A percentile compares a stretch with the other conserved stretches of the same genome.
phyloP scores from a whole-genome alignment of 192 early-diverging fungal genomes.

The Coemansia reversa region DNA sequence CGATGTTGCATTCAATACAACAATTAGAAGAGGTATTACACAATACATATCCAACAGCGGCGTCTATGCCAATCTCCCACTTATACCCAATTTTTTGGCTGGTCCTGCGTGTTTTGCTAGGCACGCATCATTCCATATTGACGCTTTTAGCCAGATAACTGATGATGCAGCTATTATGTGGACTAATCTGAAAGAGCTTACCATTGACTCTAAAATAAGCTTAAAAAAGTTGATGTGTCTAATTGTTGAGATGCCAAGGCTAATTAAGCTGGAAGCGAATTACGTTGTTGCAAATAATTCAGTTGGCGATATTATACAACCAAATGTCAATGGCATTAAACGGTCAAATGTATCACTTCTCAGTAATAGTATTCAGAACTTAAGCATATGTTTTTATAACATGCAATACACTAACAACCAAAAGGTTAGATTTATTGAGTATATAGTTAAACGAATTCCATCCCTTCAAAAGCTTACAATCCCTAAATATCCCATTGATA shows the following conservation, averaged over 20 bases:
- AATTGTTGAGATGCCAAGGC: neutral
- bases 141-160: neutral
- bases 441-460: too few relatives aligned
- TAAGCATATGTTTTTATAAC: too few relatives aligned
- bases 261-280: neutral
- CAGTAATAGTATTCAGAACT: too few relatives aligned
- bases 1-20: neutral
- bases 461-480: too few relatives aligned
- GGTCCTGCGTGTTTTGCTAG: neutral
- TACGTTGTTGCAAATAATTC: neutral
- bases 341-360: too few relatives aligned
- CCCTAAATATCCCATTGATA: too few relatives aligned
- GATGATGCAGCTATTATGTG: neutral
- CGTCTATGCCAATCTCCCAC: neutral
- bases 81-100: slow-evolving; percentile 1
- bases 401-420: too few relatives aligned
- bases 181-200: slow-evolving; percentile 1
- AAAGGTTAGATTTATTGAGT: too few relatives aligned
- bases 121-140: slow-evolving; percentile 2
- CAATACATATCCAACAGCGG: neutral
- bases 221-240: neutral
- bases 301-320: neutral
- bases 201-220: neutral
- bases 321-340: too few relatives aligned
- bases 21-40: neutral